These are phyloP conservation scores for Penicillium turbatum DNA, from an alignment of 495 filamentous ascomycete genomes.

Conservation along the genomic window DNA sequence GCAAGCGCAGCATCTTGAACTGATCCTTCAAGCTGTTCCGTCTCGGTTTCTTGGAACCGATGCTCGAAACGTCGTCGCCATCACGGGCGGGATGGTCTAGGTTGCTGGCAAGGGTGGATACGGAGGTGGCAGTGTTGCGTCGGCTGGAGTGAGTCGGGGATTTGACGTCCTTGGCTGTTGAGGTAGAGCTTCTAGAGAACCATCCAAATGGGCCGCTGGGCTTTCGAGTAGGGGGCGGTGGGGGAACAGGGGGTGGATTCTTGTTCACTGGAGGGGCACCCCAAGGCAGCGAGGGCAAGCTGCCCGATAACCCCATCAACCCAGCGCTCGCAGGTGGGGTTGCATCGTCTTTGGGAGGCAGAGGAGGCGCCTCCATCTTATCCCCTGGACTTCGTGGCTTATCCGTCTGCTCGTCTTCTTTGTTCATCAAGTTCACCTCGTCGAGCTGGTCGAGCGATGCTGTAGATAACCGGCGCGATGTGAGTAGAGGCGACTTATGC, in stretches of 20 bases:
- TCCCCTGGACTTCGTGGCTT: constrained; percentile 18
- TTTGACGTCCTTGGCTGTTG: constrained; percentile 52
- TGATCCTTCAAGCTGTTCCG: constrained; percentile 76
- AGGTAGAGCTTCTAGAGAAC: constrained; percentile 69
- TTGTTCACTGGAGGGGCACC: constrained; percentile 38
- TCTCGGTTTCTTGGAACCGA: constrained; percentile 42
- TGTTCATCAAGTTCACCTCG: constrained; percentile 63
- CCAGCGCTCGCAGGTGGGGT: constrained; percentile 36
- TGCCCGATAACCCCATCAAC: constrained; percentile 47
- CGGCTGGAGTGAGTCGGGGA: constrained; percentile 48
- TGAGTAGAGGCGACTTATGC: constrained; percentile 53
- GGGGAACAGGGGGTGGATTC: constrained; percentile 37
- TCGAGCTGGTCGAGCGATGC: constrained; percentile 52
- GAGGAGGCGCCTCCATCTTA: constrained; percentile 45
- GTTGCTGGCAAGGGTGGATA: constrained; percentile 69
- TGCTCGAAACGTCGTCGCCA: constrained; percentile 48
- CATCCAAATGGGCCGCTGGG: constrained; percentile 78
- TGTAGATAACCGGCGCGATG: constrained; percentile 59
- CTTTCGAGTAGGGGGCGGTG: constrained; percentile 55
- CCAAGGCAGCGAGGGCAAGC: constrained; percentile 52
- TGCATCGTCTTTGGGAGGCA: constrained; percentile 47
- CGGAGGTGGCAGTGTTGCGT: constrained; percentile 70
- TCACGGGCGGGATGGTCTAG: constrained; percentile 69
- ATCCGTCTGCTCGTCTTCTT: constrained; percentile 35
- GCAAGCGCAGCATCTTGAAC: constrained; percentile 78